Conservation (phyloP, 495 filamentous ascomycete genomes). For the Aspergillus steynii region DNA sequence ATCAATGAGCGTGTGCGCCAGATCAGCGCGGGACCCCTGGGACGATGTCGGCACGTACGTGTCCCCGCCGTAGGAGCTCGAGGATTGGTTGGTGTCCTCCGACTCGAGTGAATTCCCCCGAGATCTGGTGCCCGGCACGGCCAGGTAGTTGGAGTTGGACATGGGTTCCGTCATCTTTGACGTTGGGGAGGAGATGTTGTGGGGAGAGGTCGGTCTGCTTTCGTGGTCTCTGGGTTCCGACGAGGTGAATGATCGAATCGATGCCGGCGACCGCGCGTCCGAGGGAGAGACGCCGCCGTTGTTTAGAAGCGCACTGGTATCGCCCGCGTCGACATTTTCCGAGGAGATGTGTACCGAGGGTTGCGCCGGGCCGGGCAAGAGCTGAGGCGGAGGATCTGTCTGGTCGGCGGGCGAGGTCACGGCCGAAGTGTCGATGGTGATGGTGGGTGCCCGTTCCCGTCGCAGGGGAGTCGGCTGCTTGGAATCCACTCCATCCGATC, state of each 20-base stretch:
- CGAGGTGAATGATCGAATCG: conserved; percentile 59
- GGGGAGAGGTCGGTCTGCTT: conserved; percentile 82
- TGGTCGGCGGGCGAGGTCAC: conserved; percentile 43
- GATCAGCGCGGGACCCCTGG: conserved; percentile 34
- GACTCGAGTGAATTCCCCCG: conserved; percentile 68
- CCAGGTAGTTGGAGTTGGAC: conserved; percentile 57
- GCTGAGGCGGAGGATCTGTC: conserved; percentile 24
- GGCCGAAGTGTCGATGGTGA: conserved; percentile 74
- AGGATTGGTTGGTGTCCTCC: conserved; percentile 50
- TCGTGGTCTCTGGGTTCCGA: conserved; percentile 75
- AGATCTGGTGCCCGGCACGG: conserved; percentile 61
- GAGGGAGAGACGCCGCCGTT: conserved; percentile 53
- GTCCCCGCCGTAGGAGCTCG: conserved; percentile 53
- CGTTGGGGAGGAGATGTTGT: conserved; percentile 79
- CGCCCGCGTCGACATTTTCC: conserved; percentile 42
- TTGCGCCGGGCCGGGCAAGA: conserved; percentile 40
- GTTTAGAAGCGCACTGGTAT: conserved; percentile 41
- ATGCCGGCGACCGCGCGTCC: conserved; percentile 56
- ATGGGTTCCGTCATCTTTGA: conserved; percentile 45
- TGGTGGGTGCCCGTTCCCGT: conserved; percentile 61
- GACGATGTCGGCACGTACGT: conserved; percentile 44
- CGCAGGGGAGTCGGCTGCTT: conserved; percentile 37
- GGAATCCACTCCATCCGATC: conserved; percentile 28
- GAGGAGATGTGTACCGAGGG: conserved; percentile 45
- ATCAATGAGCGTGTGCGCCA: conserved; percentile 42